Evolutionary conservation across 805 yeast genomes (phyloP).

Genomic region (Yarrowia divulgata): DNA sequence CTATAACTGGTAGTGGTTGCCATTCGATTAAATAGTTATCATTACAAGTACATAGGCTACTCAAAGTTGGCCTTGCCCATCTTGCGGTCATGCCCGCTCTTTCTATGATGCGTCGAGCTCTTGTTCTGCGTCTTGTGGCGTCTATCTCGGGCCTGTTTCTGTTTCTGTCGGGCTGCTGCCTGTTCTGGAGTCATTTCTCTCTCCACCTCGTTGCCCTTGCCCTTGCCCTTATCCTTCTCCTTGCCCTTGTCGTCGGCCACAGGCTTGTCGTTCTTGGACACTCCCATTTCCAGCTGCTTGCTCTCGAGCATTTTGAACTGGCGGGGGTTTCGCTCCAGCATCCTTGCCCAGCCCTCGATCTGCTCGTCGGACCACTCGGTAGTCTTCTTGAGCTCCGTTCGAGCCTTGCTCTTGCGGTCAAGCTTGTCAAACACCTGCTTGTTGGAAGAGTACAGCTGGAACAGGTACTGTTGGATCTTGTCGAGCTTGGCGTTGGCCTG

Average conservation of each 20-base stretch:
- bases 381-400: slow-evolving; percentile 60
- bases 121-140: slow-evolving; percentile 36
- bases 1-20: too few relatives aligned
- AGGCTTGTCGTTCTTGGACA: slow-evolving; percentile 16
- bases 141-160: slow-evolving; percentile 35
- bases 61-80: slow-evolving; percentile 34
- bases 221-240: slow-evolving; percentile 12
- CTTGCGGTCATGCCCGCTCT: slow-evolving; percentile 33
- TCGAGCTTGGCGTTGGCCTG: slow-evolving; percentile 52
- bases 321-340: slow-evolving; percentile 70
- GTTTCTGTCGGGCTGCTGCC: slow-evolving; percentile 28
- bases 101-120: slow-evolving; percentile 38
- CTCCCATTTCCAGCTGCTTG: slow-evolving; percentile 26
- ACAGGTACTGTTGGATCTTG: slow-evolving; percentile 61
- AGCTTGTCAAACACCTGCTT: slow-evolving; percentile 58
- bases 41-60: background rate
- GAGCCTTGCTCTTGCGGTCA: slow-evolving; percentile 58
- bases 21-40: background rate
- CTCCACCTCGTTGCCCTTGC: slow-evolving; percentile 11
- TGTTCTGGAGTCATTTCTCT: slow-evolving; percentile 18
- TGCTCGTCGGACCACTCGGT: slow-evolving; percentile 87
- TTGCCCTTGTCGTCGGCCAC: background rate
- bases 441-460: slow-evolving; percentile 62
- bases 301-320: slow-evolving; percentile 47
- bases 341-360: slow-evolving; percentile 90